Evolutionary conservation across 1,284 basidiomycete species (phyloP).

Genomic region (Vanrija humicola): DNA sequence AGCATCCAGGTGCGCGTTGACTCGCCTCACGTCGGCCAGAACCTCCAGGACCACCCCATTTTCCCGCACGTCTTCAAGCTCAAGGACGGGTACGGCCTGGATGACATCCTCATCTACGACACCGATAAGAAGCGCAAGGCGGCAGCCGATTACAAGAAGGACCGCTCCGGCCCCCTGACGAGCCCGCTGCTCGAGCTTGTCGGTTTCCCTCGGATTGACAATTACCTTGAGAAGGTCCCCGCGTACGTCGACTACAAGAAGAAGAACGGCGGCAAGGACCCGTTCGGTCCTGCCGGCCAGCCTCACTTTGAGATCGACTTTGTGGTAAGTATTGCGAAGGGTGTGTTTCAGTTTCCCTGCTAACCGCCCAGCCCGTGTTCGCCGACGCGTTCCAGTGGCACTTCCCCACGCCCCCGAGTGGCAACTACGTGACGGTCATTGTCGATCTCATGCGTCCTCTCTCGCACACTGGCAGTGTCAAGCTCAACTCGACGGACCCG

Average conservation of each 20-base stretch:
- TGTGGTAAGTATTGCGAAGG: not conserved
- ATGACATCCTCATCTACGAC: constrained; percentile 8
- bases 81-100: constrained; percentile 16
- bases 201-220: constrained; percentile 14
- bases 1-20: constrained; percentile 18
- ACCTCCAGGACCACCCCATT: constrained; percentile 62
- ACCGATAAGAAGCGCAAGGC: constrained; percentile 1
- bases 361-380: not conserved
- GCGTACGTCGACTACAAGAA: constrained; percentile 13
- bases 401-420: constrained; percentile 8
- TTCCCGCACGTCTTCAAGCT: constrained; percentile 17
- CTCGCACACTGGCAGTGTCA: constrained; percentile 27
- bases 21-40: constrained; percentile 65
- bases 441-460: constrained; percentile 16
- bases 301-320: constrained; percentile 18
- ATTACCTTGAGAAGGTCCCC: constrained; percentile 3
- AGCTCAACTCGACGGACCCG: constrained; percentile 56
- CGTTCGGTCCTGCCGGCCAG: constrained; percentile 14
- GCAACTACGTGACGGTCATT: constrained; percentile 12
- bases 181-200: constrained; percentile 13
- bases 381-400: constrained; percentile 13
- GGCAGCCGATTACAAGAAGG: constrained; percentile 6
- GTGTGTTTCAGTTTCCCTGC: not conserved
- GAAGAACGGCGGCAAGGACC: constrained; percentile 11
- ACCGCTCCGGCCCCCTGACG: constrained; percentile 1